Conservation (phyloP, 495 filamentous ascomycete species). For the Trichoderma parareesei region DNA sequence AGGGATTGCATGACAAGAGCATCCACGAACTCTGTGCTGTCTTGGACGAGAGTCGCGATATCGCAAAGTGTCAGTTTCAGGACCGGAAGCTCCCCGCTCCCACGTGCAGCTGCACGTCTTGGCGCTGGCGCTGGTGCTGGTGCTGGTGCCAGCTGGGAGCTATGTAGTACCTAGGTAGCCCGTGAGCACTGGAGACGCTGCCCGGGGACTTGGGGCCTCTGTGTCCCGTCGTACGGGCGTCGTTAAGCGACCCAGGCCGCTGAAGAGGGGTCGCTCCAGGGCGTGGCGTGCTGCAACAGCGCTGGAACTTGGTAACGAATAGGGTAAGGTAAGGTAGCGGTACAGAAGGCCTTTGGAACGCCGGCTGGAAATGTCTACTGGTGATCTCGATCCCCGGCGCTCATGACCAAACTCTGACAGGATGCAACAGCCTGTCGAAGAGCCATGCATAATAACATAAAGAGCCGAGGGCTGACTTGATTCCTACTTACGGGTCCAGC, state of each 20-base stretch:
- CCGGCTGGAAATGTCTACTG: not conserved
- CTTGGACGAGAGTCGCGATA: not conserved
- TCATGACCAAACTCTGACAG: not conserved
- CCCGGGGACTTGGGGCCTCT: not conserved
- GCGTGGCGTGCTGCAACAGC: not conserved
- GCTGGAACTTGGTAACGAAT: not conserved
- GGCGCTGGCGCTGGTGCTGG: too few relatives aligned
- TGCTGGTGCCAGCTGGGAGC: too few relatives aligned
- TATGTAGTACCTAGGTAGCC: too few relatives aligned
- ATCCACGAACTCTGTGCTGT: not conserved
- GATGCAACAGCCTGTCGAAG: too few relatives aligned
- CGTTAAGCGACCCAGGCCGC: slow-evolving; percentile 1
- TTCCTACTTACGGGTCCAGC: too few relatives aligned
- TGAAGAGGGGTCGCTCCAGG: not conserved
- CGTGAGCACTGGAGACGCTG: not conserved
- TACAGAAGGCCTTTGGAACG: not conserved
- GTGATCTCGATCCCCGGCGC: not conserved
- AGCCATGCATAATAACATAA: too few relatives aligned
- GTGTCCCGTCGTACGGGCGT: not conserved
- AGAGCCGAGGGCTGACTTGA: too few relatives aligned
- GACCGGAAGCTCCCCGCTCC: too few relatives aligned
- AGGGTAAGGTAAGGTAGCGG: not conserved
- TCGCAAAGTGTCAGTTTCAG: too few relatives aligned
- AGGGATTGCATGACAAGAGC: slow-evolving; percentile 14
- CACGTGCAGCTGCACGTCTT: too few relatives aligned